Conservation (phyloP, 2,329 filamentous ascomycete species). For the Bipolaris bicolor region DNA sequence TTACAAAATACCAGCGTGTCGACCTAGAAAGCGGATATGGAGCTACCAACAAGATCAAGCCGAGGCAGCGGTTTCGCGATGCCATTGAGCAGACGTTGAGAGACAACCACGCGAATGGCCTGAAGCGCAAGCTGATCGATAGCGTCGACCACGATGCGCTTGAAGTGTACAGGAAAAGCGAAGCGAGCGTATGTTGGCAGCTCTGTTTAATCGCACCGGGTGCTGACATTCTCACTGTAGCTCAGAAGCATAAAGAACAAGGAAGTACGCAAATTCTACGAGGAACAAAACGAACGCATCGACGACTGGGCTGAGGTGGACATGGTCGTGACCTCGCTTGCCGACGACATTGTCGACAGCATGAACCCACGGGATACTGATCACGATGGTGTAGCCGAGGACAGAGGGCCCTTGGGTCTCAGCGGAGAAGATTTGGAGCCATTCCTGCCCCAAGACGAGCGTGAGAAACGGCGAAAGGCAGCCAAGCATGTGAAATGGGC, state of each 20-base stretch:
- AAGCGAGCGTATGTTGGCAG: constrained; percentile 52
- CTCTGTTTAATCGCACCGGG: too few relatives aligned
- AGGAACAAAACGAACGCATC: constrained; percentile 60
- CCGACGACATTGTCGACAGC: constrained; percentile 65
- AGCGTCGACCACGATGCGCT: constrained; percentile 55
- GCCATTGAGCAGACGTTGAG: constrained; percentile 55
- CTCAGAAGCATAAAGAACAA: constrained; percentile 60
- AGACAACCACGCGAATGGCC: constrained; percentile 52
- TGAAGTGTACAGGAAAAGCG: constrained; percentile 58
- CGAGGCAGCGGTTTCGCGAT: constrained; percentile 53
- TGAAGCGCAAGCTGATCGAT: constrained; percentile 58
- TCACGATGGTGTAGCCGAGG: constrained; percentile 61
- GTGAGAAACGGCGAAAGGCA: constrained; percentile 55
- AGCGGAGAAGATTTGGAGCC: constrained; percentile 59
- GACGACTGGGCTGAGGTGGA: constrained; percentile 67
- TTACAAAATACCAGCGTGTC: constrained; percentile 23
- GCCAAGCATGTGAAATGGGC: constrained; percentile 61
- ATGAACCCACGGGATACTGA: constrained; percentile 64
- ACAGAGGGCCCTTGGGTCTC: constrained; percentile 57
- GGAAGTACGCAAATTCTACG: constrained; percentile 61
- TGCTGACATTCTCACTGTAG: constrained; percentile 23
- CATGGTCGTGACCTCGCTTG: constrained; percentile 61
- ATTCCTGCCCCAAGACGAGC: constrained; percentile 63
- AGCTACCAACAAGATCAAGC: constrained; percentile 19
- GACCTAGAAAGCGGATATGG: constrained; percentile 43